Evolutionary conservation across 441 rosid genomes (phyloP).

Genomic region (Aleurites moluccanus): DNA sequence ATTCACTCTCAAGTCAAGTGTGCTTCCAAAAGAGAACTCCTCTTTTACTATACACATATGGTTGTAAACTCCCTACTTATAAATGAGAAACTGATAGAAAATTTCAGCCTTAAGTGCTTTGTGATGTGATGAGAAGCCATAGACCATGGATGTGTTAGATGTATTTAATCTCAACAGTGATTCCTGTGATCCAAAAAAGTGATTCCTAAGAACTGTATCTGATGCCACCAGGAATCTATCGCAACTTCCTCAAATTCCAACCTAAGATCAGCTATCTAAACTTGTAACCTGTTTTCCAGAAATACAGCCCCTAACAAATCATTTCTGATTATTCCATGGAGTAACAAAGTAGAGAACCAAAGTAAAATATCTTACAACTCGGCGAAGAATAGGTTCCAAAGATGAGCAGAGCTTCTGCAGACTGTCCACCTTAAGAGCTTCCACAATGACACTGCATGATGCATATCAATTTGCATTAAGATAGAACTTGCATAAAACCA

Average conservation of each 20-base stretch:
- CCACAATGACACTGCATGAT: conserved; percentile 83
- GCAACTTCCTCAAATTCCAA: conserved; percentile 5
- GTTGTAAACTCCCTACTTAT: background rate
- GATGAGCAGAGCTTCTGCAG: conserved; percentile 98
- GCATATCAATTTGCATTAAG: conserved; percentile 9
- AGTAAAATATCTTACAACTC: conserved; percentile 71
- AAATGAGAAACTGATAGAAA: background rate
- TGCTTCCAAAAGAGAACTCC: background rate
- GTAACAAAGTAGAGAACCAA: conserved; percentile 4
- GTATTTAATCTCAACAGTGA: background rate
- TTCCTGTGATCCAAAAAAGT: background rate
- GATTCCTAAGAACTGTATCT: background rate
- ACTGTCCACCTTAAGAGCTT: conserved; percentile 96
- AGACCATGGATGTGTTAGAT: background rate
- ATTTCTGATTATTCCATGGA: background rate
- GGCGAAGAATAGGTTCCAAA: conserved; percentile 94
- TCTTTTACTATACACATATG: background rate
- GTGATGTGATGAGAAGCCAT: background rate
- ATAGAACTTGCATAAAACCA: background rate
- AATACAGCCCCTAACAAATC: background rate
- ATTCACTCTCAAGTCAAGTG: background rate
- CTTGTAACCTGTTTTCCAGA: background rate
- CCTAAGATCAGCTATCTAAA: background rate
- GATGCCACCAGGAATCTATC: background rate
- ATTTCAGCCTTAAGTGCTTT: background rate